Base-by-base conservation (phyloP, 371 early-diverging fungal species). In the Nosema granulosis region DNA sequence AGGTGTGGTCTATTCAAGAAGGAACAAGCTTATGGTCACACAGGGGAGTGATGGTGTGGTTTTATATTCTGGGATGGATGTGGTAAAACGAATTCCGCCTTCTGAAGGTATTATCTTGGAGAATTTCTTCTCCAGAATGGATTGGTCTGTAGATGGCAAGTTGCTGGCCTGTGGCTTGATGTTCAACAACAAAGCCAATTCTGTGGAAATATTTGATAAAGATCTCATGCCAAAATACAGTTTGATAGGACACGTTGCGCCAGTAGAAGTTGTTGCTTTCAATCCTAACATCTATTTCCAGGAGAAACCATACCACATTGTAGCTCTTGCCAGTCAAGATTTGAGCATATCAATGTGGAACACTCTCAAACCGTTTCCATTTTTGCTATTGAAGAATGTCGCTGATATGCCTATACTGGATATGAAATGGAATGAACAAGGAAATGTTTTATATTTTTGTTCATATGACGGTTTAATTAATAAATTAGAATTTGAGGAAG, bases 301-400 rank as follows among this genome's bases (percentile, higher is more conserved):
- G 34, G 26, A 56, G 20, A 71, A 57, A 57, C 11, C n/a, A 16
- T 81, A 75, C 35, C 79, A 75, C 43, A 38, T 85, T 18, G 28
- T 83, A 13, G 83, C 82, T 18, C 79, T 83, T 18, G 82, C 80
- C 4, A 78, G 80, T 18, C 86, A 86, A 76, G 86, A 86, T 62
- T 51, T 76, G 32, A 71, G 69, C 68, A 49, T 86, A 13, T 77
- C 80, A 29, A 68, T 86, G 29, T 86, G 86, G 86, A 71, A 31
- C 32, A 79, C 86, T 0, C 6, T 49, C 3, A 67, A 28, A 31
- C 43, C 75, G 32, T 75, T 77, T 62, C 86, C 86, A 22, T 82
- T 86, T 57, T 54, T 86, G 0, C 69, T 86, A 9, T 35, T 86
- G 24, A 84, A 82, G 57, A 83, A 86, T 69, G 71, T 86, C 12